A percentile compares a stretch with the other conserved stretches of the same genome.
phyloP scores from a whole-genome alignment of 1,284 basidiomycete species.

The Ustilago shanxiensis region DNA sequence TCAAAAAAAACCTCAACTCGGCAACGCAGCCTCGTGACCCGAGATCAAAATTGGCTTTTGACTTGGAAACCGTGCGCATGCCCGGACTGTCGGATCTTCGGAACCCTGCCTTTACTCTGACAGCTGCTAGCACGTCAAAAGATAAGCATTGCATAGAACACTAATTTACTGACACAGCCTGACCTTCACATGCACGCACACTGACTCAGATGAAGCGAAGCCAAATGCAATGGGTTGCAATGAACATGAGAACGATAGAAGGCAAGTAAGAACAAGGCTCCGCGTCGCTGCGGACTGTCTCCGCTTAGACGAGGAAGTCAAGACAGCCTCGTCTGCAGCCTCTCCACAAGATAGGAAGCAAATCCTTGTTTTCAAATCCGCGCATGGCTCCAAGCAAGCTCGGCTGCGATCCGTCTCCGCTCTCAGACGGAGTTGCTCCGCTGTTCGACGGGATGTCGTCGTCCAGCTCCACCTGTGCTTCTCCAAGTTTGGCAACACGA shows the following conservation, averaged over 20 bases:
- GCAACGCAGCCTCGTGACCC: constrained; percentile 3
- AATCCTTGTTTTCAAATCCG: constrained; percentile 41
- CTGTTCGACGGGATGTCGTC: background rate
- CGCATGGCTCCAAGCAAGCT: constrained; percentile 43
- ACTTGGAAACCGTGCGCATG: constrained; percentile 30
- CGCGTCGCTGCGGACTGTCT: background rate
- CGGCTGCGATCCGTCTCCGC: constrained; percentile 5
- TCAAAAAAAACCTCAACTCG: background rate
- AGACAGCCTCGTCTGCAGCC: constrained; percentile 53
- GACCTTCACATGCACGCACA: too few relatives aligned
- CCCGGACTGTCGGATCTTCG: constrained; percentile 27
- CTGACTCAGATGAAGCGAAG: background rate
- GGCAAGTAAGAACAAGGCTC: background rate
- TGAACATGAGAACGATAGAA: background rate
- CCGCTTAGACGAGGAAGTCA: constrained; percentile 43
- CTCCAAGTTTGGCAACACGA: constrained; percentile 52
- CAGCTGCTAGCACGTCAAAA: constrained; percentile 14
- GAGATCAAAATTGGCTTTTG: constrained; percentile 1
- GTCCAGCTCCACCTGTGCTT: constrained; percentile 35
- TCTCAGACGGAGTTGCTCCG: background rate
- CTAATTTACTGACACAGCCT: too few relatives aligned
- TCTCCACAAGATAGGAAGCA: constrained; percentile 55
- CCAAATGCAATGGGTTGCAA: background rate
- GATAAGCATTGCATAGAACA: constrained; percentile 11
- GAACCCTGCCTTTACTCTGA: background rate